Percentiles rank a stretch among this genome's conserved stretches.
Evolutionary conservation across 495 filamentous ascomycete genomes (phyloP).

Genomic region (Echria macrotheca): DNA sequence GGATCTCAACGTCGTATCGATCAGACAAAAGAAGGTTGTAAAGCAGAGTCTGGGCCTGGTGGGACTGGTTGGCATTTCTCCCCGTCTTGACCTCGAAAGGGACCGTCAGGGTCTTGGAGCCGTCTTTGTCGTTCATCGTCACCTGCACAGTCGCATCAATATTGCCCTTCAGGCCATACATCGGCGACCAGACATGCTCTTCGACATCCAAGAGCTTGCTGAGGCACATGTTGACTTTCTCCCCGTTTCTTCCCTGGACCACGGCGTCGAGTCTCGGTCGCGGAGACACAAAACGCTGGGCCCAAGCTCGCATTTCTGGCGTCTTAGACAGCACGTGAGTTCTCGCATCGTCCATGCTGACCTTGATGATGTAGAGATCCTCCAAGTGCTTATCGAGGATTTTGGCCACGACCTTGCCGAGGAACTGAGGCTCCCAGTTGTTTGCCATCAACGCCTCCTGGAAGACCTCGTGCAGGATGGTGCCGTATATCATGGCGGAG

Average conservation of each 20-base stretch:
- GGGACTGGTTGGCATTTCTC: constrained; percentile 66
- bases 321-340: constrained; percentile 76
- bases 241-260: constrained; percentile 73
- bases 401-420: constrained; percentile 56
- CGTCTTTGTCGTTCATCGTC: constrained; percentile 61
- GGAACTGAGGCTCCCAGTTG: constrained; percentile 64
- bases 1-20: constrained; percentile 86
- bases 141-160: constrained; percentile 97
- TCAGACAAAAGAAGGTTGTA: constrained; percentile 92
- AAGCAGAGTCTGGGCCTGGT: constrained; percentile 88
- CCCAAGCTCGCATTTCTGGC: constrained; percentile 74
- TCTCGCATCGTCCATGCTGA: constrained; percentile 63
- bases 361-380: constrained; percentile 76
- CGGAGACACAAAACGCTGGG: constrained; percentile 66
- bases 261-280: constrained; percentile 65
- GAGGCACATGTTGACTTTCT: constrained; percentile 70
- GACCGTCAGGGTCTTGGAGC: constrained; percentile 66
- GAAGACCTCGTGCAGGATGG: constrained; percentile 88
- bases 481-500: constrained; percentile 78
- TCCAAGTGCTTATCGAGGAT: constrained; percentile 71
- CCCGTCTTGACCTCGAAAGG: constrained; percentile 96
- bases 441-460: constrained; percentile 84
- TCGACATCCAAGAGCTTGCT: constrained; percentile 94
- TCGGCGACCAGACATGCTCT: constrained; percentile 95
- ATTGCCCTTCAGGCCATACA: constrained; percentile 95